Conservation (phyloP, 306 rosid species). For the Rosa rugosa region DNA sequence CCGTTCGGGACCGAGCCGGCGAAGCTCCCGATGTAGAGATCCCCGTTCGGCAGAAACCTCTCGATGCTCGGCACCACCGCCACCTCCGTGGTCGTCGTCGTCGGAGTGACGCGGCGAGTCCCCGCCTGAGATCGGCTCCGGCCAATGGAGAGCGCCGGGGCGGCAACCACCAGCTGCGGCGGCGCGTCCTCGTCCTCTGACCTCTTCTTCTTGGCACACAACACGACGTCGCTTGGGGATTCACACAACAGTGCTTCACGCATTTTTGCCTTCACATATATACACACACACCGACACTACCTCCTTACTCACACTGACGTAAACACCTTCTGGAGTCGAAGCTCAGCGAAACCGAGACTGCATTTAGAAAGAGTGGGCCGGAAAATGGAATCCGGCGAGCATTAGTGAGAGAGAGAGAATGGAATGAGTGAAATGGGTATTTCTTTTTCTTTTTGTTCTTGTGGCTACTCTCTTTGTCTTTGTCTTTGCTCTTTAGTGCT, state of each 20-base stretch:
- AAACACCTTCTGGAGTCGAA: background rate
- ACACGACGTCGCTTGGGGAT: conserved; percentile 30
- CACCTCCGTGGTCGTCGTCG: conserved; percentile 10
- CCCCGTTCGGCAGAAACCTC: conserved; percentile 69
- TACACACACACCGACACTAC: background rate
- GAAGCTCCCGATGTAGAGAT: conserved; percentile 82
- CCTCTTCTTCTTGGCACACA: conserved; percentile 47
- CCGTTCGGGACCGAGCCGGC: conserved; percentile 66
- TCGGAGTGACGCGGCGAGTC: conserved; percentile 67
- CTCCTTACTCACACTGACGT: background rate
- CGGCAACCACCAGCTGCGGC: conserved; percentile 26
- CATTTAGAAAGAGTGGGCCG: background rate
- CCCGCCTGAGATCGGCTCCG: conserved; percentile 65
- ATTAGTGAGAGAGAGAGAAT: background rate
- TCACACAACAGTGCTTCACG: conserved; percentile 52
- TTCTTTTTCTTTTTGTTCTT: background rate
- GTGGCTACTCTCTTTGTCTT: background rate
- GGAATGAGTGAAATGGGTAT: background rate
- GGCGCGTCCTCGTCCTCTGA: conserved; percentile 30
- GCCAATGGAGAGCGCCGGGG: conserved; percentile 31
- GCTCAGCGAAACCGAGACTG: background rate
- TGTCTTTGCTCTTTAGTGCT: conserved; percentile 42
- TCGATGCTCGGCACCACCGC: conserved; percentile 27
- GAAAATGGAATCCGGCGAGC: conserved; percentile 17
- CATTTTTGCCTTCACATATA: conserved; percentile 56